Conservation (phyloP, 2,329 filamentous ascomycete genomes). For the Paramyrothecium roridum region DNA sequence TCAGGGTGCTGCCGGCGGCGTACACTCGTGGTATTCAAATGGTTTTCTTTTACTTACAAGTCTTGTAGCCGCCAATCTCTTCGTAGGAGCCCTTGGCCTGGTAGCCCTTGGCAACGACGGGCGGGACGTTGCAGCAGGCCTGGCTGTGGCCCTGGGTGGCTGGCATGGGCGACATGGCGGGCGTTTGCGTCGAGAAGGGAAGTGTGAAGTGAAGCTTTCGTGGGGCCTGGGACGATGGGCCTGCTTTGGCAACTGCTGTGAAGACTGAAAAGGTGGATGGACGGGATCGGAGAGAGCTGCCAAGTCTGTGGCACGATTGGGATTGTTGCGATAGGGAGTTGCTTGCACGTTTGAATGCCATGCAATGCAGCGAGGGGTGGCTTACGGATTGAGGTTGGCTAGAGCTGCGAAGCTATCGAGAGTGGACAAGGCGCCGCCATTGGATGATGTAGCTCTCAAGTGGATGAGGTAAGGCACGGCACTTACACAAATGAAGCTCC, state of each 20-base stretch:
- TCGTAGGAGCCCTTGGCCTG: slow-evolving; percentile 53
- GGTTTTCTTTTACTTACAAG: slow-evolving; percentile 28
- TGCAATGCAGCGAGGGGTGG: too few relatives aligned
- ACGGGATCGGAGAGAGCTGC: neutral
- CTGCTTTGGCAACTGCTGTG: neutral
- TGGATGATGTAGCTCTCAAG: neutral
- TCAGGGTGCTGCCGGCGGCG: too few relatives aligned
- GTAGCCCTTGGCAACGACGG: slow-evolving; percentile 55
- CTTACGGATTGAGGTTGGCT: too few relatives aligned
- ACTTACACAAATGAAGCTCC: neutral
- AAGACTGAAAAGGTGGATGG: neutral
- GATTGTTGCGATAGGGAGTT: too few relatives aligned
- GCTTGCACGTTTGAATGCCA: too few relatives aligned
- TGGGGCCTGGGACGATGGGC: neutral
- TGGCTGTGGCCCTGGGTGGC: slow-evolving; percentile 51
- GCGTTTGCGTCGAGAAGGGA: slow-evolving; percentile 1
- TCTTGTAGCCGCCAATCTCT: slow-evolving; percentile 52
- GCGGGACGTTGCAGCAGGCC: slow-evolving; percentile 58
- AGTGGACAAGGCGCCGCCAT: neutral
- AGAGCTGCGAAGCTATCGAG: neutral
- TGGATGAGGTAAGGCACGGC: neutral
- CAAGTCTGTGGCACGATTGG: too few relatives aligned
- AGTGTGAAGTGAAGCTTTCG: neutral
- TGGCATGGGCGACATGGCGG: slow-evolving; percentile 46
- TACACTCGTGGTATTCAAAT: neutral